A percentile compares a stretch with the other conserved stretches of the same genome.
These are phyloP conservation scores for Onygenales sp. DNA, from an alignment of 2,329 filamentous ascomycete genomes.

Conservation along the genomic window DNA sequence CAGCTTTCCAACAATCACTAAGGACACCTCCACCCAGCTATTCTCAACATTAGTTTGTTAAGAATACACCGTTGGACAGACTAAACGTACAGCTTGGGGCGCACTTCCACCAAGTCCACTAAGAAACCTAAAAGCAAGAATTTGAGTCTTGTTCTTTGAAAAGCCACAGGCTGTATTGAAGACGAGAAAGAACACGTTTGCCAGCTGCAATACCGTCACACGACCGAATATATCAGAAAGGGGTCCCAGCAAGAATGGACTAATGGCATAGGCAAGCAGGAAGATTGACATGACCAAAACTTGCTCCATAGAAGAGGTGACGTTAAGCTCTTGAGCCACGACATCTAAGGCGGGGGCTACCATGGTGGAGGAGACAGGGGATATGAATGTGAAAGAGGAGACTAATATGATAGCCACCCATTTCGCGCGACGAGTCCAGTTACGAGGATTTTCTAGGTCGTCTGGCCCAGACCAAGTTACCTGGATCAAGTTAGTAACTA, in stretches of 20 bases:
- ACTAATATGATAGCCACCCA: constrained; percentile 49
- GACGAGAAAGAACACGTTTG: constrained; percentile 46
- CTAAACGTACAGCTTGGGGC: constrained; percentile 37
- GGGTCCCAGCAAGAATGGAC: constrained; percentile 43
- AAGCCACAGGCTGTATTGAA: constrained; percentile 55
- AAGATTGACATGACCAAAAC: constrained; percentile 47
- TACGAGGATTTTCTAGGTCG: constrained; percentile 38
- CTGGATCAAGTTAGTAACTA: constrained; percentile 13
- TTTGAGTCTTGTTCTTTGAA: constrained; percentile 41
- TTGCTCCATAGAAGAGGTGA: constrained; percentile 35
- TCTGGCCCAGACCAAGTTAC: constrained; percentile 45
- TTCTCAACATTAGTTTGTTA: neutral
- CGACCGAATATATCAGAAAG: constrained; percentile 49
- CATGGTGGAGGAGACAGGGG: constrained; percentile 56
- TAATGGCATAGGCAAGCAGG: constrained; percentile 45
- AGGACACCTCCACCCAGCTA: constrained; percentile 41
- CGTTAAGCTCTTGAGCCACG: constrained; percentile 47
- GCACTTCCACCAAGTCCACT: constrained; percentile 51
- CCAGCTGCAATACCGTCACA: constrained; percentile 43
- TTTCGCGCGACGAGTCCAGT: constrained; percentile 48
- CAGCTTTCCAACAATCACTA: constrained; percentile 50
- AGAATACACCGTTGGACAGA: neutral
- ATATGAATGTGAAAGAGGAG: constrained; percentile 51
- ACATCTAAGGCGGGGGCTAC: constrained; percentile 41
- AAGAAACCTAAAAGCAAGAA: constrained; percentile 51